Evolutionary conservation across 805 yeast genomes (phyloP), one percentile per base, ranked within the genome.

Genomic region (Candida oleophila): DNA sequence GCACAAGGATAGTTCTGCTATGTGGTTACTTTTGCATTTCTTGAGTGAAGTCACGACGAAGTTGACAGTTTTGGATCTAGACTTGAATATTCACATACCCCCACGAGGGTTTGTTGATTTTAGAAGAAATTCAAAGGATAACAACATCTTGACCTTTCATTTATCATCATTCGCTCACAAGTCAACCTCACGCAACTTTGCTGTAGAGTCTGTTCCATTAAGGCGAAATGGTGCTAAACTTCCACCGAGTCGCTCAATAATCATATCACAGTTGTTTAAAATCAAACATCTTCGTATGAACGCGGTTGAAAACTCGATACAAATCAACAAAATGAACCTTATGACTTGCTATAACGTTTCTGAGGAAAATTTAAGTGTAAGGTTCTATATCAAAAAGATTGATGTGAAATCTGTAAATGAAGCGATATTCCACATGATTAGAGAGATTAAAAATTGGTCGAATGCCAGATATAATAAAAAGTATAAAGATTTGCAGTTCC

Each of bases 391-490:
- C 22, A 68, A 68, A 45, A 55, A 55, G 14, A 40, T 68, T 7
- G 59, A 57, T 45, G 39, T 68, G 22, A 60, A 56, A 32, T 69
- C 74, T 1, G 66, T 70, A 12, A 72, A 72, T 52, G 64, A 61
- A 11, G 67, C 63, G 39, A 54, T 72, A 4, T 71, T 72, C 48
- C 64, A 65, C 32, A 53, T 71, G 16, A 63, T 71, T 4, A 49
- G 71, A 40, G 60, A 58, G 42, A 43, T 69, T 8, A 51, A 67
- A 38, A 71, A 69, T 44, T 59, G 66, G 37, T 51, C 48, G 18
- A 66, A 60, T 20, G 33, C 42, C 2, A 53, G 61, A 16, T 58
- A 55, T 18, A 69, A 69, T 41, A 47, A 52, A 21, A 58, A 57
- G n/a, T 71, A 62, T 48, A 43, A 48, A 15, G 45, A 44, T 15